Base-by-base conservation (phyloP, 306 rosid species). In the Quillaja saponaria region DNA sequence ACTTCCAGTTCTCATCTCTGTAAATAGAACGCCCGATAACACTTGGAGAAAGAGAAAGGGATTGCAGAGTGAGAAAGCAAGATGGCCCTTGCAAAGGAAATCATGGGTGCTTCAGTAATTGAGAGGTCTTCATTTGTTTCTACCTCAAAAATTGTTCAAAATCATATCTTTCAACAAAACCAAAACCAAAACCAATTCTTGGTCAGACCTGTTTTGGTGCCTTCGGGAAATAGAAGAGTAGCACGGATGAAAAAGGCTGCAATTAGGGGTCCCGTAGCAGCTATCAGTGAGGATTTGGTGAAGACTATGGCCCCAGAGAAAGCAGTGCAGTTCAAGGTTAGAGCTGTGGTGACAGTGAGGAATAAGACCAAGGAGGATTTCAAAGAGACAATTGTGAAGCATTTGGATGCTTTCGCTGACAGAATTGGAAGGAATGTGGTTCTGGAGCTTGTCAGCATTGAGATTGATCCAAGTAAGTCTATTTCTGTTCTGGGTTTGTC, bases 331-430 rank as follows among this genome's bases (percentile, higher is more conserved):
- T 84, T 82, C 75, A 84, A 67, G 78, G 95, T 92, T 1, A 78
- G 95, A 80, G 96, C 94, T 21, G 95, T 92, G 13, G 79, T 84
- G 3, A 92, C 99, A 7, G 87, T 92, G 33, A 83, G 84, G 63
- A 92, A 92, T 80, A 92, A 86, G 82, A 86, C 66, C 83, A 92
- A 89, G 49, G 95, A 92, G 33, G 96, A 80, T 58, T 50, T 88
- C 17, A 84, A 83, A 59, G 96, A 86, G 45, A 65, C 84, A 13
- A 4, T 92, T 58, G 68, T 80, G 15, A 92, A 85, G 64, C 85
- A 86, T 33, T 53, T 89, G 15, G 99, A 92, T 82, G 81, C 89
- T 55, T 15, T 92, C 5, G 54, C 85, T 20, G 99, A 89, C 21
- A 74, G 63, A 19, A 81, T 92, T 6, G 99, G 99, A 15, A 70